These are phyloP conservation scores for Pichia sp. DNA, from an alignment of 1,139 yeast genomes.

Conservation along the genomic window DNA sequence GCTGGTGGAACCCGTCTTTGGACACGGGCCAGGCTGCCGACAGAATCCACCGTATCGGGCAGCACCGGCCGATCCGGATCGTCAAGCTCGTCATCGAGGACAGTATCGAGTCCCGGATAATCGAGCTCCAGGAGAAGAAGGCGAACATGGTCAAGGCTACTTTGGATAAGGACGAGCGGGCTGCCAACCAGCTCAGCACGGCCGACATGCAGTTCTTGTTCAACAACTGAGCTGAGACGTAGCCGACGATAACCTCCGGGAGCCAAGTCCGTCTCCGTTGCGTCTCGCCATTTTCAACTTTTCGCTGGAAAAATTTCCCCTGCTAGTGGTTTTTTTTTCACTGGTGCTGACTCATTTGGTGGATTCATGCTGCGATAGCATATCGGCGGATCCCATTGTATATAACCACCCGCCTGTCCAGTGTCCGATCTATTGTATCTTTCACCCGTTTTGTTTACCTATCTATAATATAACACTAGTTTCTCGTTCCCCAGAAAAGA, in stretches of 20 bases:
- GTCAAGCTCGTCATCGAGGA: slow-evolving; percentile 92
- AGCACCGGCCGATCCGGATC: slow-evolving; percentile 88
- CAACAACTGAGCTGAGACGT: slow-evolving; percentile 31
- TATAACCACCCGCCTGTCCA: neutral
- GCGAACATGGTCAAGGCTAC: slow-evolving; percentile 98
- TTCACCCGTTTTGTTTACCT: neutral
- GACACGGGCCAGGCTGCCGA: slow-evolving; percentile 96
- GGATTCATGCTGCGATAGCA: neutral
- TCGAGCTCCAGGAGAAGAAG: slow-evolving; percentile 92
- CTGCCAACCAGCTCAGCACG: slow-evolving; percentile 81
- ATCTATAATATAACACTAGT: neutral
- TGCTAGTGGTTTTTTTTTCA: neutral
- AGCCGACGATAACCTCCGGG: no score
- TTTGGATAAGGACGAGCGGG: slow-evolving; percentile 85
- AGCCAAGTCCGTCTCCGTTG: no score
- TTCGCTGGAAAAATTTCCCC: no score
- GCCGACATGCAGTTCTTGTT: slow-evolving; percentile 93
- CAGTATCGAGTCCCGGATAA: slow-evolving; percentile 92
- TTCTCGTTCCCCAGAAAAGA: neutral
- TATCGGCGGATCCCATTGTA: neutral
- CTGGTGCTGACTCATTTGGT: slow-evolving; percentile 1
- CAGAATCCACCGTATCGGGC: slow-evolving; percentile 96
- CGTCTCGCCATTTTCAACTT: no score
- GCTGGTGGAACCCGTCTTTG: slow-evolving; percentile 99
- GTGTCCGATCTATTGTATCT: neutral